Percentiles rank a stretch among this genome's conserved stretches.
phyloP scores from a whole-genome alignment of 768 basidiomycete species.

The Arthromyces matolae region DNA sequence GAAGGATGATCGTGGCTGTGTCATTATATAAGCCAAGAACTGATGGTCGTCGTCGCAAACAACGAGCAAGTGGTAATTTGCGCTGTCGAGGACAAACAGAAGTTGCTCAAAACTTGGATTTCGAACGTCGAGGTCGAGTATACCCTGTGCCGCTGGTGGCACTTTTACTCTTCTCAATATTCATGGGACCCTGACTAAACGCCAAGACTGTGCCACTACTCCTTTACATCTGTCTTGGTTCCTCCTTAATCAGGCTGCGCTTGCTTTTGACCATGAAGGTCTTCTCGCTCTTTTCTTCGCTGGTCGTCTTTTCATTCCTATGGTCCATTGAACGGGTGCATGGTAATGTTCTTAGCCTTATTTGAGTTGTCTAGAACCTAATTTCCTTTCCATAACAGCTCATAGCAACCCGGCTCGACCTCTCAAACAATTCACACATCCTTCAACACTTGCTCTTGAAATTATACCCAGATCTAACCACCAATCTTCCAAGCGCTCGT shows the following conservation, averaged over 20 bases:
- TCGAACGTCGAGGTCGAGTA: too few species aligned
- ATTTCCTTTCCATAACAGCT: conserved; percentile 29
- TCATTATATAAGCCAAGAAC: neutral
- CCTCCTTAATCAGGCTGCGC: conserved; percentile 24
- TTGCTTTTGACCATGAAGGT: conserved; percentile 32
- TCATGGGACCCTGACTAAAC: conserved; percentile 16
- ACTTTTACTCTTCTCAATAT: too few species aligned
- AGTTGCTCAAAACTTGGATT: too few species aligned
- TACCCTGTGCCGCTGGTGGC: too few species aligned
- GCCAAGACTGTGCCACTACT: conserved; percentile 19
- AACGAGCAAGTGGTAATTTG: too few species aligned
- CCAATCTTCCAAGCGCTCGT: conserved; percentile 29
- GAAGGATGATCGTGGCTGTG: conserved; percentile 3
- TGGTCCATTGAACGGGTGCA: conserved; percentile 26
- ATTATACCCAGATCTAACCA: conserved; percentile 48
- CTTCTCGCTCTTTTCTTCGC: conserved; percentile 32
- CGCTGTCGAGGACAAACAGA: too few species aligned
- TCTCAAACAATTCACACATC: conserved; percentile 47
- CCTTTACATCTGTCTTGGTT: conserved; percentile 11
- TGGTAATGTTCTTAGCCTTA: conserved; percentile 24
- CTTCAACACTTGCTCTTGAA: conserved; percentile 49
- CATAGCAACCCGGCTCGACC: conserved; percentile 45
- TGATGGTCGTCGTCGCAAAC: too few species aligned
- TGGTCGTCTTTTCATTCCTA: conserved; percentile 41
- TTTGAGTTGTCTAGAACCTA: conserved; percentile 4